Conservation (phyloP, 768 basidiomycete genomes). For the Paxillus involutus region DNA sequence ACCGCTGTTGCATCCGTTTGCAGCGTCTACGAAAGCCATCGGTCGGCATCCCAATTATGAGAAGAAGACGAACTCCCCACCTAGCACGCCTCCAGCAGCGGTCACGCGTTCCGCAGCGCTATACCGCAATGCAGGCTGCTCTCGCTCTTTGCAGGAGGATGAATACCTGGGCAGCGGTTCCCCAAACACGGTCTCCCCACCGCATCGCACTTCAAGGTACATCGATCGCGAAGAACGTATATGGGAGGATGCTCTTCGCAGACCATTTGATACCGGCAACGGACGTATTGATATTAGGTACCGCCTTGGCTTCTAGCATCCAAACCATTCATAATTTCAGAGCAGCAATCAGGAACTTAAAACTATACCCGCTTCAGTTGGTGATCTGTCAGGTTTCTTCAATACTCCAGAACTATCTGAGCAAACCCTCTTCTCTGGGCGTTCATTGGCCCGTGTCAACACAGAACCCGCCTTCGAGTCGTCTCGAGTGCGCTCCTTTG, state of each 20-base stretch:
- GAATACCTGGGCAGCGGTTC: constrained; percentile 16
- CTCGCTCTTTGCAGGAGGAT: constrained; percentile 26
- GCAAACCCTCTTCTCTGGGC: constrained; percentile 20
- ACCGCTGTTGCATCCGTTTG: constrained; percentile 47
- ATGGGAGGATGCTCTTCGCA: constrained; percentile 49
- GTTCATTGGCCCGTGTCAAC: constrained; percentile 33
- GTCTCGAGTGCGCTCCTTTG: constrained; percentile 20
- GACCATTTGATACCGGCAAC: constrained; percentile 46
- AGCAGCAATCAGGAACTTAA: constrained; percentile 41
- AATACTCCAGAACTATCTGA: constrained; percentile 40
- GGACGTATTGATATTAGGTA: constrained; percentile 59
- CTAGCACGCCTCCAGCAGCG: constrained; percentile 21
- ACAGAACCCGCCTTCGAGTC: constrained; percentile 34
- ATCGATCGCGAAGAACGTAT: constrained; percentile 34
- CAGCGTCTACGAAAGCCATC: constrained; percentile 53
- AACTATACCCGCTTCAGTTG: constrained; percentile 47
- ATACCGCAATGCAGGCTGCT: constrained; percentile 8
- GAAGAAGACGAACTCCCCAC: constrained; percentile 28
- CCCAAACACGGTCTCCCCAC: constrained; percentile 7
- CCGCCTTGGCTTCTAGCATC: constrained; percentile 14
- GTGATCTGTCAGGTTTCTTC: constrained; percentile 47
- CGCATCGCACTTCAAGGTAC: constrained; percentile 16
- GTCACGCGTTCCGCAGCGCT: constrained; percentile 15
- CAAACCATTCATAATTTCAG: constrained; percentile 10
- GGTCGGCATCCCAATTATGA: constrained; percentile 47